Conservation (phyloP, 2,329 filamentous ascomycete species). For the Trichothecium sympodiale region DNA sequence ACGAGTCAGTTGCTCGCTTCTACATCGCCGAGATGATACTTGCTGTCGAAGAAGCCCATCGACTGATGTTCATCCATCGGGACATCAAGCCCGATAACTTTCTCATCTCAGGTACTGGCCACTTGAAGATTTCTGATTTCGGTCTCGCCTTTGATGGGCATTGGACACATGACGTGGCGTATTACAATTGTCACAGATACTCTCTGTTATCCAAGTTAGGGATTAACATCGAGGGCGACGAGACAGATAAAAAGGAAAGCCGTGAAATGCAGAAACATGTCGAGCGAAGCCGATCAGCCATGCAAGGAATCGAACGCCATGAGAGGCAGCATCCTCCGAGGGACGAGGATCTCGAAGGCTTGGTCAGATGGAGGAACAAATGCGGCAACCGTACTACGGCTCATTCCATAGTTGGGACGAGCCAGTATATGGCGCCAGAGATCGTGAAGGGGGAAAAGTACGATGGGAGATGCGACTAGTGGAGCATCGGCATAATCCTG, state of each 20-base stretch:
- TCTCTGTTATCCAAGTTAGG: slow-evolving; percentile 66
- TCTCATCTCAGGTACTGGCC: slow-evolving; percentile 74
- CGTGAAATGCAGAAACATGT: slow-evolving; percentile 23
- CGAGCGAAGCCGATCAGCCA: slow-evolving; percentile 18
- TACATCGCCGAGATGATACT: slow-evolving; percentile 95
- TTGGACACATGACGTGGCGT: slow-evolving; percentile 83
- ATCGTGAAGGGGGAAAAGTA: slow-evolving; percentile 74
- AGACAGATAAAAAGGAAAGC: slow-evolving; percentile 50
- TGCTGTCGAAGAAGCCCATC: slow-evolving; percentile 86
- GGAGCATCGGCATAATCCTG: slow-evolving; percentile 89
- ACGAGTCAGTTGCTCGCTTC: slow-evolving; percentile 68
- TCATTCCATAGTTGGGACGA: slow-evolving; percentile 83
- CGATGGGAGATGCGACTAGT: slow-evolving; percentile 92
- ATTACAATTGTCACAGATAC: slow-evolving; percentile 76
- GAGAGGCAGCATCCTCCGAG: slow-evolving; percentile 16
- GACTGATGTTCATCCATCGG: slow-evolving; percentile 81
- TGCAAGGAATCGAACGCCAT: slow-evolving; percentile 19
- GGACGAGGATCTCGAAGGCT: slow-evolving; percentile 19
- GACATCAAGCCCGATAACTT: slow-evolving; percentile 98
- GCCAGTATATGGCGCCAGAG: slow-evolving; percentile 97
- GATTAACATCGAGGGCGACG: slow-evolving; percentile 63
- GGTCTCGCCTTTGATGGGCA: slow-evolving; percentile 91
- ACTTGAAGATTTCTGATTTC: slow-evolving; percentile 94
- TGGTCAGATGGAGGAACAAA: slow-evolving; percentile 61
- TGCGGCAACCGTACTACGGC: slow-evolving; percentile 62